A percentile compares a stretch with the other conserved stretches of the same genome.
Evolutionary conservation across 805 yeast species (phyloP).

Genomic region (Helenozyma baotianmanensis): DNA sequence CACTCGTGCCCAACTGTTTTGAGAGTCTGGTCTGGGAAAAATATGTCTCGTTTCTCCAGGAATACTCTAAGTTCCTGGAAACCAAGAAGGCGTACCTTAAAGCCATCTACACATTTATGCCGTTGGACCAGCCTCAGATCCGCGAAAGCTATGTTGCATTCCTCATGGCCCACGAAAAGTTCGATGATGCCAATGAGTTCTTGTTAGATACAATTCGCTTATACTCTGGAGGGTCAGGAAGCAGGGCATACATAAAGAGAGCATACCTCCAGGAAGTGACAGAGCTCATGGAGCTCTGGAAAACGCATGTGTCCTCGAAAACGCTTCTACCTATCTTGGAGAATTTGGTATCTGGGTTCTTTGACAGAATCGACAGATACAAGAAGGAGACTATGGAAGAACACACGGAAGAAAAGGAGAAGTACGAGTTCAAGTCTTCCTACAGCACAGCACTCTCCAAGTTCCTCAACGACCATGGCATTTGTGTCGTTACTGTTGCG

Average conservation of each 20-base stretch:
- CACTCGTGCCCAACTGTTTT: constrained; percentile 63
- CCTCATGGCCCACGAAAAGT: constrained; percentile 15
- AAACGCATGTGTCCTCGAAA: constrained; percentile 9
- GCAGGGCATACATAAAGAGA: constrained; percentile 12
- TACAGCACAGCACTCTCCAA: constrained; percentile 20
- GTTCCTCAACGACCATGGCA: constrained; percentile 37
- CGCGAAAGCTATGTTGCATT: constrained; percentile 24
- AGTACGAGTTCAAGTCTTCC: constrained; percentile 8
- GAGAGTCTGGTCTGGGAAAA: constrained; percentile 63
- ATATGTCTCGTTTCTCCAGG: constrained; percentile 50
- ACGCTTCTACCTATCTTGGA: constrained; percentile 17
- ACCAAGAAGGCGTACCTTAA: constrained; percentile 43
- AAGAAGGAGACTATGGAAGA: constrained; percentile 6
- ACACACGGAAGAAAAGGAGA: background rate
- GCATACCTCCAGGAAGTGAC: constrained; percentile 14
- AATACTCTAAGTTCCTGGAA: constrained; percentile 20
- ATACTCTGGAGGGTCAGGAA: constrained; percentile 17
- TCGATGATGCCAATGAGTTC: constrained; percentile 23
- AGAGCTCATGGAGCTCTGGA: constrained; percentile 9
- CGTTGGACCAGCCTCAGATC: constrained; percentile 22
- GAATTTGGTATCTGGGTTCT: constrained; percentile 15
- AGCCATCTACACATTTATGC: constrained; percentile 43
- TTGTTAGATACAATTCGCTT: constrained; percentile 22
- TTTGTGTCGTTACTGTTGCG: constrained; percentile 26
- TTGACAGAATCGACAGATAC: constrained; percentile 16